Evolutionary conservation across 495 filamentous ascomycete species (phyloP), one percentile per base, ranked within the genome.

Genomic region (Pyrenula massariospora): DNA sequence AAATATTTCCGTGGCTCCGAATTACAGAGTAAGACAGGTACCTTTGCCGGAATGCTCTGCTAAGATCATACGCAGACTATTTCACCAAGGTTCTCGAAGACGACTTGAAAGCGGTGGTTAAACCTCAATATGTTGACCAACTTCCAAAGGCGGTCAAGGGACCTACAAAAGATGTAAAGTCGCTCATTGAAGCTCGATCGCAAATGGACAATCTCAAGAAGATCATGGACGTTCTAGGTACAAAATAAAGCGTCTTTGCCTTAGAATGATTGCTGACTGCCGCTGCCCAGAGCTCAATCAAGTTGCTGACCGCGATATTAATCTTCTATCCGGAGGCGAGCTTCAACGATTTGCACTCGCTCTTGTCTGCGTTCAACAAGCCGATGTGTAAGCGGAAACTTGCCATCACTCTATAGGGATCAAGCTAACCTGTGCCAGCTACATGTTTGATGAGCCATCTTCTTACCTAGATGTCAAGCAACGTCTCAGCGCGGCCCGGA

Each of bases 391-490:
- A 67, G 84, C 60, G 25, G 52, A 53, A 53, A 2, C 12, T 22
- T 49, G 48, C 52, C 36, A 15, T 55, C 22, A 60, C 48, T 60
- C 24, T 2, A 48, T 31, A 5, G 8, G 5, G 49, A 12, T 22
- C 53, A 50, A 55, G 57, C 60, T 65, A 24, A 60, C 53, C 11
- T 49, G n/a, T 1, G 42, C 12, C 62, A 87, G 85, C 23, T 96
- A 98, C 77, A 97, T 97, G 94, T 98, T 98, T 63, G 93, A 98
- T 68, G 93, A 98, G 76, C 94, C 94, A 22, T 96, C 91, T 12
- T 97, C 93, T 10, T 98, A 95, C 65, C 84, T 98, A 25, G 94
- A 98, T 84, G 91, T 95, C 66, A 96, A 97, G 77, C 92, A 98
- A 70, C 87, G 93, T 83, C 76, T 98, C 65, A 86, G 84, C 62